Conservation (phyloP, 345 rosid genomes). For the Lepidium sativum region DNA sequence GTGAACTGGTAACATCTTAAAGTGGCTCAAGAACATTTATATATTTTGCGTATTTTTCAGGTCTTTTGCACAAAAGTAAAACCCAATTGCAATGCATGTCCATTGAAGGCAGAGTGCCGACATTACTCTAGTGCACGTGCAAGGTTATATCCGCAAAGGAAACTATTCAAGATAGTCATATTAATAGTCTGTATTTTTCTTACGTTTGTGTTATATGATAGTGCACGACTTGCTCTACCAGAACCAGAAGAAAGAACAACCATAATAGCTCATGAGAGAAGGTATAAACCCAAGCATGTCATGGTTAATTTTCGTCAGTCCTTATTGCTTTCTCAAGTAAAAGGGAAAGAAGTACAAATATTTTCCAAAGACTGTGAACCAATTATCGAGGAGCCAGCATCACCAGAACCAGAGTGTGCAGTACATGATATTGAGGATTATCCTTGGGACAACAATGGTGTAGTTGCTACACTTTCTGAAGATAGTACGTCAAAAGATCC, state of each 20-base stretch:
- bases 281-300: conserved; percentile 17
- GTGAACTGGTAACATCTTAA: neutral
- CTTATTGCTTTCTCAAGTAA: conserved; percentile 32
- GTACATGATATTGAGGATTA: conserved; percentile 62
- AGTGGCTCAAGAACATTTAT: neutral
- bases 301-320: conserved; percentile 26
- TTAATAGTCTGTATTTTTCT: neutral
- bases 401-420: conserved; percentile 43
- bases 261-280: conserved; percentile 21
- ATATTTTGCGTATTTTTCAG: conserved; percentile 32
- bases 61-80: conserved; percentile 80
- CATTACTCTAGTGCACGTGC: conserved; percentile 89
- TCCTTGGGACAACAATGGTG: conserved; percentile 40
- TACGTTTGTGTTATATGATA: conserved; percentile 21
- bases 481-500: neutral
- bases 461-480: conserved; percentile 40
- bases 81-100: conserved; percentile 93
- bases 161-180: neutral
- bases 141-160: conserved; percentile 38
- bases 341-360: neutral
- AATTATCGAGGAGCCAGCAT: conserved; percentile 73
- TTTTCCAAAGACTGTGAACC: conserved; percentile 38
- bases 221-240: conserved; percentile 79
- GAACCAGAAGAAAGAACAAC: conserved; percentile 53
- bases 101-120: conserved; percentile 84